Evolutionary conservation across 768 basidiomycete species (phyloP).

Genomic region (Aureoboletus auriporus): DNA sequence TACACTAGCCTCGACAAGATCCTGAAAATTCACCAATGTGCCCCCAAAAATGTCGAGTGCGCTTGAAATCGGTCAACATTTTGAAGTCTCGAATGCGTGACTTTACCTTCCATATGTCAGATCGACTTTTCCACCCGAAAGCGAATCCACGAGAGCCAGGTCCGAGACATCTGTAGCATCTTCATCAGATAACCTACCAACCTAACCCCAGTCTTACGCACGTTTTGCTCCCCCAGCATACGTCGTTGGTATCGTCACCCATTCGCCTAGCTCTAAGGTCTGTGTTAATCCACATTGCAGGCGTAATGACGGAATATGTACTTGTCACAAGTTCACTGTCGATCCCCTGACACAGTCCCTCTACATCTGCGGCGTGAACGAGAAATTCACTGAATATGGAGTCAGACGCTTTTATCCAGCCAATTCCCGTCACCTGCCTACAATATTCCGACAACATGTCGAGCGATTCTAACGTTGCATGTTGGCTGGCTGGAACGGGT

Average conservation of each 20-base stretch:
- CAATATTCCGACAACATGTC: conserved; percentile 75
- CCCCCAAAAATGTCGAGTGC: conserved; percentile 74
- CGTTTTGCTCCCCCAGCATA: conserved; percentile 97
- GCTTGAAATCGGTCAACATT: conserved; percentile 26
- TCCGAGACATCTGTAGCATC: conserved; percentile 64
- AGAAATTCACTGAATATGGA: conserved; percentile 81
- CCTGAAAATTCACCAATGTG: conserved; percentile 54
- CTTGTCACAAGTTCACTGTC: conserved; percentile 84
- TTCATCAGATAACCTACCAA: conserved; percentile 1
- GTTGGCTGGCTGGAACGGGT: neutral
- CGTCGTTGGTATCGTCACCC: conserved; percentile 88
- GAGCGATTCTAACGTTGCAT: conserved; percentile 59
- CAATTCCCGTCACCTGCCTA: conserved; percentile 45
- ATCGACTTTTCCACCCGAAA: conserved; percentile 76
- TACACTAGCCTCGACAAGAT: conserved; percentile 35
- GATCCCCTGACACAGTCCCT: conserved; percentile 94
- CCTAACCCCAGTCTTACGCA: conserved; percentile 26
- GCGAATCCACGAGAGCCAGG: conserved; percentile 69
- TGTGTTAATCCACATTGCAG: conserved; percentile 8
- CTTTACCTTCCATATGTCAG: conserved; percentile 36
- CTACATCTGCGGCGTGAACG: conserved; percentile 97
- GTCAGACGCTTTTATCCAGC: conserved; percentile 12
- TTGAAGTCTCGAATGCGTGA: neutral
- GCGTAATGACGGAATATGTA: conserved; percentile 32
- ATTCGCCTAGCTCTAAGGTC: conserved; percentile 75